Percentiles rank a stretch among this genome's conserved stretches.
Conservation (phyloP, 2,329 filamentous ascomycete genomes). For the Emergomyces africanus region DNA sequence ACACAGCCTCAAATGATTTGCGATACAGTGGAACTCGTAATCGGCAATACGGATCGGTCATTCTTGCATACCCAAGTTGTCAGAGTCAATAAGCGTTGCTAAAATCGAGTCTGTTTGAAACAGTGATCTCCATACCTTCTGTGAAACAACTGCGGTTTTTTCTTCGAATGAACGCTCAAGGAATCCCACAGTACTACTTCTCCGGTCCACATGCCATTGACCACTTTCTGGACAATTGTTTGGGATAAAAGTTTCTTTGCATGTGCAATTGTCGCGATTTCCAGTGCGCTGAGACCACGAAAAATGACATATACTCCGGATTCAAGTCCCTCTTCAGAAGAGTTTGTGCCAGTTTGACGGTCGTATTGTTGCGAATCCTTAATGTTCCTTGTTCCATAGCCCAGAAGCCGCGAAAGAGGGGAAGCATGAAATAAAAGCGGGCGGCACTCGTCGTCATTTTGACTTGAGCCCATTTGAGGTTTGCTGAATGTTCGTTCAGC, state of each 20-base stretch:
- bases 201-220: constrained; percentile 75
- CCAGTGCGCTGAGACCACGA: constrained; percentile 68
- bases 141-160: constrained; percentile 67
- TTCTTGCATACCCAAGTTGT: constrained; percentile 25
- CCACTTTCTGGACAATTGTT: constrained; percentile 65
- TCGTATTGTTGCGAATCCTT: constrained; percentile 10
- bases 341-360: constrained; percentile 3
- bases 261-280: constrained; percentile 69
- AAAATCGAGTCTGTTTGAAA: background rate
- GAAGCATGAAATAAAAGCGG: background rate
- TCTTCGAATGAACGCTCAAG: constrained; percentile 58
- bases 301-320: constrained; percentile 48
- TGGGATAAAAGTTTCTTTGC: constrained; percentile 79
- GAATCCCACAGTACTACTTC: constrained; percentile 80
- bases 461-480: background rate
- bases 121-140: constrained; percentile 23
- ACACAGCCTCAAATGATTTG: constrained; percentile 71
- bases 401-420: background rate
- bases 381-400: background rate
- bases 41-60: constrained; percentile 60
- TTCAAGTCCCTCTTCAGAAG: constrained; percentile 6
- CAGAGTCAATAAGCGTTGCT: background rate
- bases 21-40: constrained; percentile 70
- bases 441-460: background rate
- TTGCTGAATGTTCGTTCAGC: background rate